phyloP scores from a whole-genome alignment of 2,329 filamentous ascomycete genomes.

The Bipolaris zeicola region DNA sequence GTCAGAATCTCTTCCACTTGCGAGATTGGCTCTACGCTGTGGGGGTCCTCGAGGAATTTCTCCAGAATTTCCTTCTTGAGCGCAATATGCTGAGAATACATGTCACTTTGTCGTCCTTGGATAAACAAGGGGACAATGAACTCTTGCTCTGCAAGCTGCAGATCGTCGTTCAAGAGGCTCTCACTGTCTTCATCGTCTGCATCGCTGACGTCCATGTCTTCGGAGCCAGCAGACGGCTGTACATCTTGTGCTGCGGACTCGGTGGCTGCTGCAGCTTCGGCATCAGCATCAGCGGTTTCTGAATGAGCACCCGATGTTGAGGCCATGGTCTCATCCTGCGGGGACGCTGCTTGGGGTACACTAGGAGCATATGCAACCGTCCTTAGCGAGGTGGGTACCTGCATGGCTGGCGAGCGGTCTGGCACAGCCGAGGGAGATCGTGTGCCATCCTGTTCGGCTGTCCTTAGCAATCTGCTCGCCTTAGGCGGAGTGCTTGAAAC shows the following conservation, averaged over 20 bases:
- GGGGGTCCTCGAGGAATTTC: slow-evolving; percentile 19
- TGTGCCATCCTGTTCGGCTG: slow-evolving; percentile 29
- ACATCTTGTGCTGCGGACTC: slow-evolving; percentile 1
- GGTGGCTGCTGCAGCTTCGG: slow-evolving; percentile 5
- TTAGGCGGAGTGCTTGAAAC: not conserved
- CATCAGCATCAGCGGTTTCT: slow-evolving; percentile 10
- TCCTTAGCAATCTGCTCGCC: slow-evolving; percentile 6
- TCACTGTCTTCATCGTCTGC: slow-evolving; percentile 26
- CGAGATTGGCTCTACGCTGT: slow-evolving; percentile 17
- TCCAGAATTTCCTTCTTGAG: slow-evolving; percentile 27
- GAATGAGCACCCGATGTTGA: slow-evolving; percentile 1
- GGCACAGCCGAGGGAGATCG: slow-evolving; percentile 45
- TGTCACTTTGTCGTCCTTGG: slow-evolving; percentile 37
- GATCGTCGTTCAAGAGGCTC: slow-evolving; percentile 36
- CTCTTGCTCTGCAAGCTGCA: slow-evolving; percentile 36
- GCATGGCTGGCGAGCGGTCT: slow-evolving; percentile 31
- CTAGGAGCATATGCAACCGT: slow-evolving; percentile 31
- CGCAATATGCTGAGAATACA: slow-evolving; percentile 29
- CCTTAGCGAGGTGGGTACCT: slow-evolving; percentile 35
- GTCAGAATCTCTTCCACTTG: slow-evolving; percentile 28
- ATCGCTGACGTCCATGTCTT: slow-evolving; percentile 29
- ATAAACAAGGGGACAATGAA: slow-evolving; percentile 43
- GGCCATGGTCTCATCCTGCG: slow-evolving; percentile 4
- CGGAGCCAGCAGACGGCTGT: slow-evolving; percentile 5
- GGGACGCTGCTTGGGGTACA: slow-evolving; percentile 5